Base-by-base conservation (phyloP, 2,329 filamentous ascomycete genomes). In the Sporothrix schenckii region DNA sequence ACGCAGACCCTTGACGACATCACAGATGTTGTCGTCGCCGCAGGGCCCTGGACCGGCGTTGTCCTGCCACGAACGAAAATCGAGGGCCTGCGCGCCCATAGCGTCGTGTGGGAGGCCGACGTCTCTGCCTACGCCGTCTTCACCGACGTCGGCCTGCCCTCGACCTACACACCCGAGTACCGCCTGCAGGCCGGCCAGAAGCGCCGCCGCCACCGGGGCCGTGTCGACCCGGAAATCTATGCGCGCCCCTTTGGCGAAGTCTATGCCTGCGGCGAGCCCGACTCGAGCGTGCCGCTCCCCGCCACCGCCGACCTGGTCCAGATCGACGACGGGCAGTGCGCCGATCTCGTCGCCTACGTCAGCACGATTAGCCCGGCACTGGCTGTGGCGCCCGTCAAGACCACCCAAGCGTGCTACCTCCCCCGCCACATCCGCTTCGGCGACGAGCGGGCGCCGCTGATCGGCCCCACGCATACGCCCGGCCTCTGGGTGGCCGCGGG, bases 201-300 rank as follows among this genome's bases (percentile, higher is more conserved):
- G 77, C 81, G 81, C 81, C 81, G 84, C 76, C 81, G 80, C 75
- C 87, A 86, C 80, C 83, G 84, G 71, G 85, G 88, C 39, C 86
- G 86, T 21, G 92, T 93, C 14, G 89, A 92, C 34, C 95, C 95
- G 0, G 95, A 99, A 79, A 95, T 98, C 73, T 99, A 99, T 78
- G 92, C 95, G 0, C 87, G 95, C 4, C 94, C 94, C 0, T 91
- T 93, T 78, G 87, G 91, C 69, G 94, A 97, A 78, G 91, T 97
- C 13, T 99, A 99, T 79, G 94, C 93, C 0, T 99, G 95, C 77
- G 95, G 87, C 58, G 94, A 97, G 76, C 92, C 93, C 27, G 95
- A 99, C 77, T 86, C 86, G 1, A 79, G 84, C 3, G 85, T 92
- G 0, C 90, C 92, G 0, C 84, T 99, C 0, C 95, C 95, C 0